Evolutionary conservation across 2,329 filamentous ascomycete species (phyloP), one percentile per base, ranked within the genome.

Genomic region (Davidsoniella neocaledoniae): DNA sequence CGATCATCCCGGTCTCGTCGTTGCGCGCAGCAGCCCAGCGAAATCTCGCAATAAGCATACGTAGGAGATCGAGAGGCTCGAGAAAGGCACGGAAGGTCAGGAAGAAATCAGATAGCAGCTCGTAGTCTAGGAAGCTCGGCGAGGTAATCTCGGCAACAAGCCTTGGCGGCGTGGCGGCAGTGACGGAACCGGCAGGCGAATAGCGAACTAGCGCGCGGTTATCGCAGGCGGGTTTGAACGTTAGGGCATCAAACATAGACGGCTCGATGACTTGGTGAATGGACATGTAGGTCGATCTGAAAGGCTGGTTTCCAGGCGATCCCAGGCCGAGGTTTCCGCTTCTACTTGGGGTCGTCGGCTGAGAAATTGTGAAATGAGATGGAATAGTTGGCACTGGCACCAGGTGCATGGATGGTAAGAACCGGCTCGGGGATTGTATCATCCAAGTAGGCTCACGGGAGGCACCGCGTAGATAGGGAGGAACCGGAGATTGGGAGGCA

Each of bases 131-230:
- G 61, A 96, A 95, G 46, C 79, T 87, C 14, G 91, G 86, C 0
- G 91, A 96, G 0, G 91, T 96, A 55, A 98, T 95, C 65, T 98
- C 88, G 10, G 90, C 88, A 46, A 98, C 85, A 37, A 98, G 77
- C 10, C 91, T 81, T 2, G 88, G 81, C 1, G 90, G 87, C 0
- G 87, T 95, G 12, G 91, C 91, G 33, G 91, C 91, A 26, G 81
- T 81, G 17, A 98, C 88, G 40, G 86, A 76, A 45, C 80, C 79
- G 3, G 70, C 67, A 2, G 79, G 63, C 16, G 85, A 80, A 62
- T 93, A 94, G 52, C 86, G 82, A 19, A 98, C 90, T 51, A 94
- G 79, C 1, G 80, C 70, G 43, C 76, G 74, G 60, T 94, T 79
- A 61, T 96, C 85, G 57, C 77, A 81, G n/a, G 67, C 66, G 44